These are phyloP conservation scores for Hirsutella rhossiliensis DNA, from an alignment of 2,329 filamentous ascomycete species.

Conservation along the genomic window DNA sequence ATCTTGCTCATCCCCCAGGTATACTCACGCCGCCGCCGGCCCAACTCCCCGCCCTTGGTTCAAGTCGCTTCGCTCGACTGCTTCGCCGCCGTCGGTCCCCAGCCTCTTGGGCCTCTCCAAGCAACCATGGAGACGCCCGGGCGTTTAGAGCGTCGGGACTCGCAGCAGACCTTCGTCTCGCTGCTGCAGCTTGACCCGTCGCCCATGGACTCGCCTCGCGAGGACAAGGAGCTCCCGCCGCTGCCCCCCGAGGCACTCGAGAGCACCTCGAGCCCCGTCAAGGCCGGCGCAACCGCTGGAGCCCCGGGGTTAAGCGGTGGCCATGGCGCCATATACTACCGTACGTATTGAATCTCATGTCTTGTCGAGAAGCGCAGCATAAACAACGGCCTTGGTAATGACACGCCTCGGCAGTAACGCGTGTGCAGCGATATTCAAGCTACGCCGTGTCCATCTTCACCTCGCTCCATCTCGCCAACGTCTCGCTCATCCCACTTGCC, in stretches of 20 bases:
- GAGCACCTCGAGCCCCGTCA: constrained; percentile 17
- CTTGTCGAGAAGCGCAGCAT: background rate
- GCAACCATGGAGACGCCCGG: constrained; percentile 7
- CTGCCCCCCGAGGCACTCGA: constrained; percentile 20
- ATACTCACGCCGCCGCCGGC: too few species aligned
- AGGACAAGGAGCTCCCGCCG: constrained; percentile 16
- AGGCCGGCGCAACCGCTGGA: constrained; percentile 28
- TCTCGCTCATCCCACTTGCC: constrained; percentile 65
- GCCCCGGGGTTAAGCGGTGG: constrained; percentile 44
- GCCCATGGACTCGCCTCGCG: constrained; percentile 48
- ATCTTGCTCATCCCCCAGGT: too few species aligned
- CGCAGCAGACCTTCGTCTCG: constrained; percentile 46
- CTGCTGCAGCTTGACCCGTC: constrained; percentile 72
- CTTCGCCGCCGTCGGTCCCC: too few species aligned
- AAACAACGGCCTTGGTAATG: background rate
- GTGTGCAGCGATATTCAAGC: constrained; percentile 79
- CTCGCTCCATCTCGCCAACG: constrained; percentile 67
- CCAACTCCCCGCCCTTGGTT: too few species aligned
- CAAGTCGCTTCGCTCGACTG: too few species aligned
- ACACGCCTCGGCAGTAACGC: constrained; percentile 18
- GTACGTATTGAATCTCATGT: constrained; percentile 44
- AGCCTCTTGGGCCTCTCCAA: background rate
- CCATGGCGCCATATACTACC: constrained; percentile 64
- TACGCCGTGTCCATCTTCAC: constrained; percentile 73
- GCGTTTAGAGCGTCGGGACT: constrained; percentile 22